A percentile compares a stretch with the other conserved stretches of the same genome.
Evolutionary conservation across 495 filamentous ascomycete genomes (phyloP).

Genomic region (Penicillium subrubescens): DNA sequence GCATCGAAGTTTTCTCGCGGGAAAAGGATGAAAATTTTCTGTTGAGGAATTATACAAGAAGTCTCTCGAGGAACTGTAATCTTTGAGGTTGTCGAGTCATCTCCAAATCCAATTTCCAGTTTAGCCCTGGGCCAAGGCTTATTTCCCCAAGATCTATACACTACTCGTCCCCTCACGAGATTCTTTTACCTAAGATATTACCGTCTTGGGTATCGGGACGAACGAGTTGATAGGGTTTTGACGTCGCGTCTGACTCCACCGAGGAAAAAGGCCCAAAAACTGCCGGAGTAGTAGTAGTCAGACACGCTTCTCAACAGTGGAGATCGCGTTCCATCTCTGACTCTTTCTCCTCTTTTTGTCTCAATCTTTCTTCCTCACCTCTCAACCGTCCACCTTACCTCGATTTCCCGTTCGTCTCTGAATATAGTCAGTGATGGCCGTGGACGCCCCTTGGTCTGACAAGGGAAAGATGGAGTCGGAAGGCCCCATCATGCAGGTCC

Average conservation of each 20-base stretch:
- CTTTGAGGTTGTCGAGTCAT: background rate
- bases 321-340: background rate
- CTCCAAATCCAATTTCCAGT: background rate
- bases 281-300: background rate
- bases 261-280: background rate
- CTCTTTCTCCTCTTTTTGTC: background rate
- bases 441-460: slow-evolving; percentile 23
- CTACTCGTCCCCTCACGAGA: background rate
- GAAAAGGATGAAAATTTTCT: background rate
- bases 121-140: background rate
- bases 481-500: slow-evolving; percentile 32
- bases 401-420: slow-evolving; percentile 8
- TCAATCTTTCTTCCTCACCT: background rate
- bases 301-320: background rate
- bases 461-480: slow-evolving; percentile 38
- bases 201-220: slow-evolving; percentile 15
- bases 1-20: background rate
- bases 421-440: slow-evolving; percentile 28
- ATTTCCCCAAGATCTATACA: background rate
- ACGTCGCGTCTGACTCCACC: slow-evolving; percentile 31
- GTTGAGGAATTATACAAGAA: background rate
- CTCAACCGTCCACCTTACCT: slow-evolving; percentile 10
- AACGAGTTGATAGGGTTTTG: slow-evolving; percentile 11
- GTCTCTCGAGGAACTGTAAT: background rate
- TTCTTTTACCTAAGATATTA: slow-evolving; percentile 8